These are phyloP conservation scores for Ceratocystiopsis minuta DNA, from an alignment of 2,329 filamentous ascomycete species.

Conservation along the genomic window DNA sequence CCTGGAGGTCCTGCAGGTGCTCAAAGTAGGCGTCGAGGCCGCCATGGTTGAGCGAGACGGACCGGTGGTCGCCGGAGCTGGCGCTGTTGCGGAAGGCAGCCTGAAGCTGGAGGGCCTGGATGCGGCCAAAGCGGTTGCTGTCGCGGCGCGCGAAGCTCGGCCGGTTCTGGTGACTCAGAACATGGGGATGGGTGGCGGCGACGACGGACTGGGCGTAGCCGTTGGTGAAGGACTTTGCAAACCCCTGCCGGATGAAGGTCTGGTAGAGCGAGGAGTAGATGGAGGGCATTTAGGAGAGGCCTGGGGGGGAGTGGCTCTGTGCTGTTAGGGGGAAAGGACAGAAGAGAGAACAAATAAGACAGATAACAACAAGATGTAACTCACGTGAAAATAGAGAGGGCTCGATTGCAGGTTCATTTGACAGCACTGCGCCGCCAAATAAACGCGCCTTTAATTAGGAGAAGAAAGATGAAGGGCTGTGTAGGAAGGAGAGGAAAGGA, in stretches of 20 bases:
- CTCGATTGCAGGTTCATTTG: slow-evolving; percentile 94
- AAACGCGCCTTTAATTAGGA: slow-evolving; percentile 49
- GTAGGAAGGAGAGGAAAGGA: neutral
- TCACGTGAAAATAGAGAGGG: slow-evolving; percentile 43
- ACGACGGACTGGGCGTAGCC: slow-evolving; percentile 97
- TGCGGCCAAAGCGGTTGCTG: slow-evolving; percentile 34
- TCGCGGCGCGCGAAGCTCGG: slow-evolving; percentile 43
- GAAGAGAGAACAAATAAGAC: neutral
- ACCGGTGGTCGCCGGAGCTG: slow-evolving; percentile 38
- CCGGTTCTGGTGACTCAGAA: slow-evolving; percentile 54
- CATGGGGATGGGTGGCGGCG: slow-evolving; percentile 70
- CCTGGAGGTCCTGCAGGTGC: slow-evolving; percentile 66
- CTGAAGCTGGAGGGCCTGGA: slow-evolving; percentile 50
- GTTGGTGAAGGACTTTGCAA: slow-evolving; percentile 92
- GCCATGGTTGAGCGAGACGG: slow-evolving; percentile 32
- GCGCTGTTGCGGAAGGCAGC: slow-evolving; percentile 53
- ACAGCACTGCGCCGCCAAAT: slow-evolving; percentile 75
- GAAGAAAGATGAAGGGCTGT: slow-evolving; percentile 1
- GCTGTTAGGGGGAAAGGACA: slow-evolving; percentile 4
- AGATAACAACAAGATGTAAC: slow-evolving; percentile 13
- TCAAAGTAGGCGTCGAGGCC: slow-evolving; percentile 83
- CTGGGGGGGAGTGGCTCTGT: slow-evolving; percentile 38
- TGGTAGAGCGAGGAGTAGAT: slow-evolving; percentile 51
- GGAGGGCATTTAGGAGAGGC: slow-evolving; percentile 77
- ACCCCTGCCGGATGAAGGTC: slow-evolving; percentile 90